phyloP scores from a whole-genome alignment of 805 yeast genomes.

The Metschnikowia picachoensis region DNA sequence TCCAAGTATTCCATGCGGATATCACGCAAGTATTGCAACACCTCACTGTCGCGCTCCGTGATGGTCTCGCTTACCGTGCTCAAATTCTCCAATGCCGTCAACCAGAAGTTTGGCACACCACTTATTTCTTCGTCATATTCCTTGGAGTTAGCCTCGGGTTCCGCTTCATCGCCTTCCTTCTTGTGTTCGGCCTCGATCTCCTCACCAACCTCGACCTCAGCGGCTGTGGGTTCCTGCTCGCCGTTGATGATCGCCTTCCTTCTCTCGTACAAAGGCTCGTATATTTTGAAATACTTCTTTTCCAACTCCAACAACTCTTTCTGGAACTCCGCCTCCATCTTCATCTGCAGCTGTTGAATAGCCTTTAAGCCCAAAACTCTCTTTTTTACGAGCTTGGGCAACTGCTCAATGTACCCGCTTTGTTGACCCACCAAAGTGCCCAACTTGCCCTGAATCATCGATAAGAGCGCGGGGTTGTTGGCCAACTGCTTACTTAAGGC shows the following conservation, averaged over 20 bases:
- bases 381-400: slow-evolving; percentile 69
- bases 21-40: slow-evolving; percentile 63
- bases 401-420: slow-evolving; percentile 76
- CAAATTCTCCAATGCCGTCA: slow-evolving; percentile 88
- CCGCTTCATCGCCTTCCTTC: slow-evolving; percentile 40
- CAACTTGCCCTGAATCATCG: slow-evolving; percentile 86
- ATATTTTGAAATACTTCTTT: slow-evolving; percentile 66
- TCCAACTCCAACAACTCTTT: slow-evolving; percentile 83
- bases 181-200: slow-evolving; percentile 56
- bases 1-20: slow-evolving; percentile 75
- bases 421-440: slow-evolving; percentile 81
- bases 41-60: slow-evolving; percentile 86
- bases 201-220: slow-evolving; percentile 77
- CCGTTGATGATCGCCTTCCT: slow-evolving; percentile 76
- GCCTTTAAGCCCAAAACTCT: slow-evolving; percentile 81
- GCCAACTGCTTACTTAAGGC: slow-evolving; percentile 49
- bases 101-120: slow-evolving; percentile 96
- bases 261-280: slow-evolving; percentile 70
- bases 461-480: slow-evolving; percentile 76
- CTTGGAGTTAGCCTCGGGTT: slow-evolving; percentile 42
- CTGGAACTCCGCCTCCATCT: slow-evolving; percentile 87
- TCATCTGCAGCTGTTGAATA: slow-evolving; percentile 73
- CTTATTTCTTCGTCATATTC: slow-evolving; percentile 36
- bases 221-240: slow-evolving; percentile 66
- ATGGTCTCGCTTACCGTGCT: slow-evolving; percentile 77